These are phyloP conservation scores for Apophysomyces variabilis DNA, from an alignment of 371 early-diverging fungal genomes.

Conservation along the genomic window DNA sequence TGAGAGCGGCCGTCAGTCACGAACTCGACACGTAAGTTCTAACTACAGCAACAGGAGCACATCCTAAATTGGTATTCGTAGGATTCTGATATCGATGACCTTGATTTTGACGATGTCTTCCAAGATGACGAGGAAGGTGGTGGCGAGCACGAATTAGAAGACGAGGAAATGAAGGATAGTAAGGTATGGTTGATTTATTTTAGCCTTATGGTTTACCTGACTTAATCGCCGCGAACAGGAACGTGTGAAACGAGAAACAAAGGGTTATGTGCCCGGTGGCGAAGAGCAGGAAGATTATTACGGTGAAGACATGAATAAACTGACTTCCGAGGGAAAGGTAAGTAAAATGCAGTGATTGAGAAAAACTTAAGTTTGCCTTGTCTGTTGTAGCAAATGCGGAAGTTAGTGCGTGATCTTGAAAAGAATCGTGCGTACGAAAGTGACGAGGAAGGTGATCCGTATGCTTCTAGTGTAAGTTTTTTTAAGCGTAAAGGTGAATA, in stretches of 20 bases:
- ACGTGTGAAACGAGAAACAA: conserved; percentile 47
- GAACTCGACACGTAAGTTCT: conserved; percentile 16
- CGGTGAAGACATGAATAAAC: conserved; percentile 26
- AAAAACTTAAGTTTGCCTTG: conserved; percentile 1
- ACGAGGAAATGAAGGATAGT: conserved; percentile 65
- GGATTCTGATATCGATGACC: conserved; percentile 57
- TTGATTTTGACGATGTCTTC: conserved; percentile 57
- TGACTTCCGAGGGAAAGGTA: conserved; percentile 56
- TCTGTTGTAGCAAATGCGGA: conserved; percentile 62
- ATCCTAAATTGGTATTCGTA: conserved; percentile 10
- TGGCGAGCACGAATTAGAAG: conserved; percentile 68
- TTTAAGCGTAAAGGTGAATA: conserved; percentile 11
- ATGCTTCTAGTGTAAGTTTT: conserved; percentile 66
- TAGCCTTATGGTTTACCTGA: conserved; percentile 17
- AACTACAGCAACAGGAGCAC: not conserved
- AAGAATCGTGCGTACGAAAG: conserved; percentile 76
- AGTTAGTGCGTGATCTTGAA: conserved; percentile 74
- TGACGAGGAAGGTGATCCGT: conserved; percentile 74
- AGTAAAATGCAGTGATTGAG: conserved; percentile 5
- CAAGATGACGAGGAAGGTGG: conserved; percentile 83
- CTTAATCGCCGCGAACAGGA: conserved; percentile 15
- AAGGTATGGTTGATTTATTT: conserved; percentile 26
- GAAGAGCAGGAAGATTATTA: conserved; percentile 25
- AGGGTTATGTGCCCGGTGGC: conserved; percentile 36
- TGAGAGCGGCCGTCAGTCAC: conserved; percentile 26